phyloP scores from a whole-genome alignment of 192 early-diverging fungal genomes.

The Coemansia reversa region DNA sequence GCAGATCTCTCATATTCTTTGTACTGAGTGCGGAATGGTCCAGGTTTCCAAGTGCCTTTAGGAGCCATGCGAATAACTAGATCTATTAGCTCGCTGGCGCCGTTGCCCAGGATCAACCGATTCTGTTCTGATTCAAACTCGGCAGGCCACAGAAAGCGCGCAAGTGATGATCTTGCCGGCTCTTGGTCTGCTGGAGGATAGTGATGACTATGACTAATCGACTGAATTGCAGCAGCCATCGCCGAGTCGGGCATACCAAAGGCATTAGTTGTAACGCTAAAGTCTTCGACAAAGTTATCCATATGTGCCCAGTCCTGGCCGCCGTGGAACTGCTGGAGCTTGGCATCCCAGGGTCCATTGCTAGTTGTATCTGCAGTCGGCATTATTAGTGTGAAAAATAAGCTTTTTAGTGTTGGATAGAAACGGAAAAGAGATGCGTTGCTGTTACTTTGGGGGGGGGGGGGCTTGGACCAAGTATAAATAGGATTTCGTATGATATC shows the following conservation, averaged over 20 bases:
- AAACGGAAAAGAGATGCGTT: conserved; percentile 2
- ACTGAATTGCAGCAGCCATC: conserved; percentile 66
- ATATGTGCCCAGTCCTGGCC: conserved; percentile 82
- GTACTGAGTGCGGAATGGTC: conserved; percentile 83
- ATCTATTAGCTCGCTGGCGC: conserved; percentile 89
- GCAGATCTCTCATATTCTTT: conserved; percentile 90
- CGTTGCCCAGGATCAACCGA: conserved; percentile 82
- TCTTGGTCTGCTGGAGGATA: conserved; percentile 92
- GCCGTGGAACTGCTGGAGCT: conserved; percentile 85
- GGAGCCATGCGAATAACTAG: conserved; percentile 78
- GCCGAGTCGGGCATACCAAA: conserved; percentile 78
- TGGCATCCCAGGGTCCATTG: conserved; percentile 74
- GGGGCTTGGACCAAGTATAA: not conserved
- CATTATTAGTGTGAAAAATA: conserved; percentile 9
- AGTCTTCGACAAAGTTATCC: conserved; percentile 89
- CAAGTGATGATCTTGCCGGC: conserved; percentile 79
- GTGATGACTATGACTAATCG: conserved; percentile 72
- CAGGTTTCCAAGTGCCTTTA: conserved; percentile 78
- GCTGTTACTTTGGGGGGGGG: not conserved
- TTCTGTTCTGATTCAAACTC: conserved; percentile 57
- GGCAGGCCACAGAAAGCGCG: conserved; percentile 75
- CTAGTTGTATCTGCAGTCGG: conserved; percentile 6
- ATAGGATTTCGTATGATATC: not conserved
- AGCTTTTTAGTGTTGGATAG: not conserved
- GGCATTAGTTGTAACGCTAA: conserved; percentile 87